phyloP scores from a whole-genome alignment of 2,329 filamentous ascomycete genomes.

The Macroventuria anomochaeta region DNA sequence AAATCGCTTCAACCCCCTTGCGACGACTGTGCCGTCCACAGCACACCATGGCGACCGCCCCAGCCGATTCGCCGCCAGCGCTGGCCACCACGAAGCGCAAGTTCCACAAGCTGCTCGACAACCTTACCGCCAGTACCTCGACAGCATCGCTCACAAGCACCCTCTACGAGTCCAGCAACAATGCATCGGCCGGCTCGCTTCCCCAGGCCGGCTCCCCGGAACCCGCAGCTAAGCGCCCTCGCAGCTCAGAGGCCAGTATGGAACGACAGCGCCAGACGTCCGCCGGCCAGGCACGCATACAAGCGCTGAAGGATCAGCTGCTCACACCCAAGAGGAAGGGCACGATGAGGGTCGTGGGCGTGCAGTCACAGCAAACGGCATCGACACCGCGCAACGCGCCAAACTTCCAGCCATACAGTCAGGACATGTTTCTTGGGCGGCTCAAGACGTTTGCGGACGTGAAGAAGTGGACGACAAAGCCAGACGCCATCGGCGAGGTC shows the following conservation, averaged over 20 bases:
- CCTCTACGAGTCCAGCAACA: slow-evolving; percentile 44
- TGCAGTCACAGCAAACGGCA: slow-evolving; percentile 31
- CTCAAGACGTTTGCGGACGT: slow-evolving; percentile 90
- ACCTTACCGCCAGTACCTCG: slow-evolving; percentile 60
- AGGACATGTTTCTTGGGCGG: slow-evolving; percentile 78
- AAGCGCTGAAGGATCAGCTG: slow-evolving; percentile 42
- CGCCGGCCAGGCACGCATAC: slow-evolving; percentile 39
- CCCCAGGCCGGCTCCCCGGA: slow-evolving; percentile 34
- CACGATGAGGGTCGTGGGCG: slow-evolving; percentile 43
- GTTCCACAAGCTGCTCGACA: slow-evolving; percentile 74
- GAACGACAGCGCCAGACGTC: slow-evolving; percentile 38
- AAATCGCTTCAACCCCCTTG: not conserved
- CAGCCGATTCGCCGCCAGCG: slow-evolving; percentile 43
- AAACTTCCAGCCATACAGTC: slow-evolving; percentile 86
- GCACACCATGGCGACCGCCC: slow-evolving; percentile 17
- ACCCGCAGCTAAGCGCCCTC: slow-evolving; percentile 44
- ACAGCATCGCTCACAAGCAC: slow-evolving; percentile 36
- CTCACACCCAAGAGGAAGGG: slow-evolving; percentile 35
- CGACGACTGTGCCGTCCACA: not conserved
- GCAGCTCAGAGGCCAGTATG: slow-evolving; percentile 39
- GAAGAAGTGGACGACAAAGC: slow-evolving; percentile 92
- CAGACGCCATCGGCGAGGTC: slow-evolving; percentile 82
- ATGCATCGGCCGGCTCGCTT: slow-evolving; percentile 41
- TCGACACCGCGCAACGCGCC: slow-evolving; percentile 53
- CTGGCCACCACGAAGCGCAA: slow-evolving; percentile 85